phyloP scores from a whole-genome alignment of 257 asterid species.

The Fraxinus pennsylvanica region DNA sequence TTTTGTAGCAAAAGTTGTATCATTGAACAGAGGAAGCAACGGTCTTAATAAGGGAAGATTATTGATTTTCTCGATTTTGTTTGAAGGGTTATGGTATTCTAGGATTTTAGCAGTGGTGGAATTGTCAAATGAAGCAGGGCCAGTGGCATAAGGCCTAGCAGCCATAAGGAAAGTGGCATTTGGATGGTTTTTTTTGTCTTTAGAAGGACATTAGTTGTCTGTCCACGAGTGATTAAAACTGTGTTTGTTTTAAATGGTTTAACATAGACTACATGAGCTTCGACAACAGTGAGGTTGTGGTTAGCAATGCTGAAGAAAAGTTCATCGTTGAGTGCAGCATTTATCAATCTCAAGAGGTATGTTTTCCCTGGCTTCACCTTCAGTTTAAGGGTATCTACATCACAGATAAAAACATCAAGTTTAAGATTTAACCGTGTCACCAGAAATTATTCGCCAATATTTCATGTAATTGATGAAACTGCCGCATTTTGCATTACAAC shows the following conservation, averaged over 20 bases:
- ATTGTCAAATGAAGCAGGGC: constrained; percentile 59
- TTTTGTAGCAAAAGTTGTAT: constrained; percentile 39
- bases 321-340: constrained; percentile 67
- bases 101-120: constrained; percentile 48
- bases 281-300: constrained; percentile 58
- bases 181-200: constrained; percentile 46
- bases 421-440: background rate
- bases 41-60: constrained; percentile 37
- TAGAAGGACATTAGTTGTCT: constrained; percentile 60
- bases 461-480: background rate
- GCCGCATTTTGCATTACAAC: background rate
- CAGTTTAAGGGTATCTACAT: constrained; percentile 54
- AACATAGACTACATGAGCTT: constrained; percentile 59
- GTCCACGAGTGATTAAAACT: constrained; percentile 60
- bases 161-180: constrained; percentile 48
- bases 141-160: constrained; percentile 61
- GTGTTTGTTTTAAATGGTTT: constrained; percentile 54
- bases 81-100: constrained; percentile 40
- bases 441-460: background rate
- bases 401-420: background rate
- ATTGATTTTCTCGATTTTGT: constrained; percentile 4
- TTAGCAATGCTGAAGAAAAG: constrained; percentile 62
- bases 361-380: constrained; percentile 61
- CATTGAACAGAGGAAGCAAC: constrained; percentile 35
- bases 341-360: constrained; percentile 59